Evolutionary conservation across 768 basidiomycete genomes (phyloP).

Genomic region (Mrakia gelida): DNA sequence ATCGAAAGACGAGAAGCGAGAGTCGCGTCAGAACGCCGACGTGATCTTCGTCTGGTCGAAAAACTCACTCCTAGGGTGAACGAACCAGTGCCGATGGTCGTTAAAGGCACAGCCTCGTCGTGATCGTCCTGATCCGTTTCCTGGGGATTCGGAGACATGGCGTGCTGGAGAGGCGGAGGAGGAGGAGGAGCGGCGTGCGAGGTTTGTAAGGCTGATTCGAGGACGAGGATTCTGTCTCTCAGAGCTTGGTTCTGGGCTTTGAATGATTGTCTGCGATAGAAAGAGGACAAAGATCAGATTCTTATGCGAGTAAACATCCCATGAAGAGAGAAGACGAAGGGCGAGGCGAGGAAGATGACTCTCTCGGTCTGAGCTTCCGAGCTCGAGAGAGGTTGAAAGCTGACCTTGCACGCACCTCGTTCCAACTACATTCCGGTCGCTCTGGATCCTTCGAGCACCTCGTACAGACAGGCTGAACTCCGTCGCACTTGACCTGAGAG

Average conservation of each 20-base stretch:
- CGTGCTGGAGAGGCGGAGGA: background rate
- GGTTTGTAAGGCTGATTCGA: background rate
- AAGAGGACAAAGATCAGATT: background rate
- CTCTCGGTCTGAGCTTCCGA: background rate
- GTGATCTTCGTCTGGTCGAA: background rate
- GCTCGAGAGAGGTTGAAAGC: background rate
- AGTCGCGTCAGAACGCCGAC: background rate
- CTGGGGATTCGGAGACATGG: background rate
- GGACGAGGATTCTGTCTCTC: background rate
- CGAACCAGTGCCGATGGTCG: background rate
- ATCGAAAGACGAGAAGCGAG: too few relatives aligned
- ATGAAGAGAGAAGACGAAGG: background rate
- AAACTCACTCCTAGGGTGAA: background rate
- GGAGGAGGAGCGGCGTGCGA: background rate
- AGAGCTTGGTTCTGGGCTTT: slow-evolving; percentile 5
- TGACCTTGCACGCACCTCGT: background rate
- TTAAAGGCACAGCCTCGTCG: background rate
- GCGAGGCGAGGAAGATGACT: background rate
- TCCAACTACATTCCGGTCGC: background rate
- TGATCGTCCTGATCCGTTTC: background rate
- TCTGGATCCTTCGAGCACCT: background rate
- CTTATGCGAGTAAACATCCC: too few relatives aligned
- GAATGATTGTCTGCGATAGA: background rate
- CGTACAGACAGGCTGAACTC: background rate
- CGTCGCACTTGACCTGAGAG: background rate